These are phyloP conservation scores for Xylariaceae sp. DNA, from an alignment of 2,329 filamentous ascomycete genomes.

Conservation along the genomic window DNA sequence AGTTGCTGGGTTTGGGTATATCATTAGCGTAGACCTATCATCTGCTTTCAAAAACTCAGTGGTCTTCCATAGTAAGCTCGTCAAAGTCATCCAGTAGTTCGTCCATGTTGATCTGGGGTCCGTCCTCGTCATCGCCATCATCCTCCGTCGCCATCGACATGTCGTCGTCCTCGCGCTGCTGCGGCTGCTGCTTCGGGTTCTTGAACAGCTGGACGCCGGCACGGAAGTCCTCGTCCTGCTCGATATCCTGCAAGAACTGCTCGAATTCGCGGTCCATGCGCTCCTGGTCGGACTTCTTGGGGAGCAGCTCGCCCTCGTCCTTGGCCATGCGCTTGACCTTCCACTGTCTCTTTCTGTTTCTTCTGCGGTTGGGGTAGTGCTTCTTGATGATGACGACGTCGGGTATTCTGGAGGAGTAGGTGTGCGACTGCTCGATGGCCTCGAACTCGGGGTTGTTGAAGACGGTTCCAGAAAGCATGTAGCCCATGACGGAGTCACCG, in stretches of 20 bases:
- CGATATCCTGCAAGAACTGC: conserved; percentile 92
- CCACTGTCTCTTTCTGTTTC: conserved; percentile 85
- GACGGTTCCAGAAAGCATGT: conserved; percentile 67
- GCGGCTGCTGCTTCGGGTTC: conserved; percentile 46
- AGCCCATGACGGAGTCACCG: conserved; percentile 93
- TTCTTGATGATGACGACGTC: conserved; percentile 98
- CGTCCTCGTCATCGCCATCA: conserved; percentile 49
- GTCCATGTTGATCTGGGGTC: conserved; percentile 68
- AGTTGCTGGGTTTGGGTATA: neutral
- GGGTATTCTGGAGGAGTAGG: conserved; percentile 73
- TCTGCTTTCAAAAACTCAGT: conserved; percentile 22
- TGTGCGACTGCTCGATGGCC: conserved; percentile 68
- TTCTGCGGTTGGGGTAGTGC: conserved; percentile 73
- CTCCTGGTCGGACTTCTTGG: conserved; percentile 82
- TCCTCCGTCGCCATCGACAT: conserved; percentile 65
- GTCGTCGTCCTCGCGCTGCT: conserved; percentile 51
- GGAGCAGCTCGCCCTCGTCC: conserved; percentile 82
- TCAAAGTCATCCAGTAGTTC: conserved; percentile 90
- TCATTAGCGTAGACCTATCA: neutral
- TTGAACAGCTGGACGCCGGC: conserved; percentile 85
- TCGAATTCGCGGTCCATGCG: conserved; percentile 91
- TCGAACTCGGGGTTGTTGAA: conserved; percentile 33
- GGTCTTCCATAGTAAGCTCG: conserved; percentile 68
- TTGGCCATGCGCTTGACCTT: conserved; percentile 87
- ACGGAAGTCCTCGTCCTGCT: conserved; percentile 87